Conservation (phyloP, 345 rosid species). For the Salix brachista region DNA sequence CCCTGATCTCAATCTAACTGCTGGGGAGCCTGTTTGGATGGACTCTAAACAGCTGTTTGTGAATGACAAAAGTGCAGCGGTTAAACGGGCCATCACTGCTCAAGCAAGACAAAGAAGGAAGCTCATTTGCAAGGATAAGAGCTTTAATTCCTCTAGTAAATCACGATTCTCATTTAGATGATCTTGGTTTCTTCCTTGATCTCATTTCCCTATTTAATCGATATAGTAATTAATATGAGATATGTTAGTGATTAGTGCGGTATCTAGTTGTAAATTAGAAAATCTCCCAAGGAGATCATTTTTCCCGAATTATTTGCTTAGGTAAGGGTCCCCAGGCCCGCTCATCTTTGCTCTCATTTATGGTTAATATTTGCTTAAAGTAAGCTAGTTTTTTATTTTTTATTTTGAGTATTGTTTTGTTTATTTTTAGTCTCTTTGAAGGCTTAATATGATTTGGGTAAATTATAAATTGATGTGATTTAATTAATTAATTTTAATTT, state of each 20-base stretch:
- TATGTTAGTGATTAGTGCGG: not conserved
- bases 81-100: constrained; percentile 22
- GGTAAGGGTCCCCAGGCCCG: not conserved
- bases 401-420: not conserved
- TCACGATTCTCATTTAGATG: constrained; percentile 10
- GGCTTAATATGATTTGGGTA: not conserved
- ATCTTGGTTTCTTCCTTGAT: not conserved
- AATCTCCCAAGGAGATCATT: not conserved
- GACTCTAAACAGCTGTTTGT: not conserved
- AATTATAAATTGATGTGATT: not conserved
- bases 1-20: constrained; percentile 32
- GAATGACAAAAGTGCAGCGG: not conserved
- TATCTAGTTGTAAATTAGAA: constrained; percentile 9
- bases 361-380: not conserved
- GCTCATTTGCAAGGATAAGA: constrained; percentile 28
- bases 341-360: not conserved
- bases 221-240: not conserved
- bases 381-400: not conserved
- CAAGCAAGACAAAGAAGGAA: constrained; percentile 36
- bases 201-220: too few species aligned
- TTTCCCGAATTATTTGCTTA: not conserved
- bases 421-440: not conserved
- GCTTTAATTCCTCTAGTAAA: not conserved
- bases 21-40: constrained; percentile 1
- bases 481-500: too few species aligned